These are phyloP conservation scores for Suillus clintonianus DNA, from an alignment of 768 basidiomycete genomes.

Conservation along the genomic window DNA sequence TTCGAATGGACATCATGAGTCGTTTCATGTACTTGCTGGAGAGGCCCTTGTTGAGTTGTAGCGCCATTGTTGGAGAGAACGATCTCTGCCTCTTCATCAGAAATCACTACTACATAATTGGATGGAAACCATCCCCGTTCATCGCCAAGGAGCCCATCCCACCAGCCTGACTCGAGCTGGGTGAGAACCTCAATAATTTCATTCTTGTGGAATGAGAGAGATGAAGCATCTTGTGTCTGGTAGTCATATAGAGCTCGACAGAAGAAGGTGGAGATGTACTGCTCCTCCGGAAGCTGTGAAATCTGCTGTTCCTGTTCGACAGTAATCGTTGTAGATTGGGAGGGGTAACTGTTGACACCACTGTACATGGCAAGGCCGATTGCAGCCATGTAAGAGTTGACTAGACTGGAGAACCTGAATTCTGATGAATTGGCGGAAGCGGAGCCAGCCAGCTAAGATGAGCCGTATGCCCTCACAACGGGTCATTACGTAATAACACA, in stretches of 20 bases:
- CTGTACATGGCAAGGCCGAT: slow-evolving; percentile 23
- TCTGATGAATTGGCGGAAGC: slow-evolving; percentile 9
- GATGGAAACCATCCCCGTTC: slow-evolving; percentile 97
- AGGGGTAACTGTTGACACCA: slow-evolving; percentile 15
- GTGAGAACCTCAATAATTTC: slow-evolving; percentile 95
- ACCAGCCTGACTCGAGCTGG: slow-evolving; percentile 93
- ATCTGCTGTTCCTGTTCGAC: slow-evolving; percentile 22
- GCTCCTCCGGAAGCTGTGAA: slow-evolving; percentile 47
- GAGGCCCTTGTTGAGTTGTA: slow-evolving; percentile 13
- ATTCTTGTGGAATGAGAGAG: slow-evolving; percentile 82
- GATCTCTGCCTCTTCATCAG: slow-evolving; percentile 78
- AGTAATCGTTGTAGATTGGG: slow-evolving; percentile 15
- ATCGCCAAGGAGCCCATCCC: slow-evolving; percentile 91
- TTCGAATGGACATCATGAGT: slow-evolving; percentile 17
- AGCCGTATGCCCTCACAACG: slow-evolving; percentile 11
- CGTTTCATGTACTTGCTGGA: slow-evolving; percentile 14
- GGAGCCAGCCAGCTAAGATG: slow-evolving; percentile 15
- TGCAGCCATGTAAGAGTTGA: slow-evolving; percentile 24
- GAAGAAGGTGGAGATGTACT: slow-evolving; percentile 70
- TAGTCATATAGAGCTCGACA: slow-evolving; percentile 94
- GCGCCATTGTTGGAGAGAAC: slow-evolving; percentile 43
- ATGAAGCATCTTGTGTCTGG: slow-evolving; percentile 82
- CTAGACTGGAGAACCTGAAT: slow-evolving; percentile 8
- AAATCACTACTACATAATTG: slow-evolving; percentile 85
- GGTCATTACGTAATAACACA: slow-evolving; percentile 26